Base-by-base conservation (phyloP, 345 rosid species). In the Gossypium turneri region DNA sequence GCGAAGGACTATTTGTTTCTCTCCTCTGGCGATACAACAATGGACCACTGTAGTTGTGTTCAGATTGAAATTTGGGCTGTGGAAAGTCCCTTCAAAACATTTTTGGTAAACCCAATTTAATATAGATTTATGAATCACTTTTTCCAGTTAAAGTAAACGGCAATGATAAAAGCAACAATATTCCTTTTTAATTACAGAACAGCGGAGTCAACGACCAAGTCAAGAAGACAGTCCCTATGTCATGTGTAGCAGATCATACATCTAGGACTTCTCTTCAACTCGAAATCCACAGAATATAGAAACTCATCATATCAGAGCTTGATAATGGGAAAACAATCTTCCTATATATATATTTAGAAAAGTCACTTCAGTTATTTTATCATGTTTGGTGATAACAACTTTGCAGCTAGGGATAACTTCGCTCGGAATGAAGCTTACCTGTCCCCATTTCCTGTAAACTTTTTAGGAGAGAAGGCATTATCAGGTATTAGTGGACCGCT, bases 11-110 rank as follows among this genome's bases (percentile, higher is more conserved):
- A 85, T 90, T 82, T 15, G 79, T 59, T 25, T 95, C 98, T 80
- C 88, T 90, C 78, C 80, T 93, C 63, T 83, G 85, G 72, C 89
- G 92, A 75, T 79, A 74, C 72, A 77, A 80, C 83, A 92, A 70
- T 50, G 97, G 84, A 79, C 98, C 97, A 77, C 97, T 91, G 81
- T 84, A 86, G 79, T 86, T 90, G 73, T 86, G 86, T 59, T 90
- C 97, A 48, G 83, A 61, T 65, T 80, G 93, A 84, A 76, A 80
- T 77, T 83, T 90, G 70, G 84, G 87, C 73, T 80, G 92, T 70
- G 69, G 79, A 73, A 88, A 38, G 70, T 94, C 97, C 96, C 98
- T 92, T 78, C 67, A 77, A 53, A 80, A 77, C 56, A 79, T 60
- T 51, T 69, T 79, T 53, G 64, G 44, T 24, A 76, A 78, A 50